Conservation (phyloP, 495 filamentous ascomycete genomes). For the Rhypophila decipiens region DNA sequence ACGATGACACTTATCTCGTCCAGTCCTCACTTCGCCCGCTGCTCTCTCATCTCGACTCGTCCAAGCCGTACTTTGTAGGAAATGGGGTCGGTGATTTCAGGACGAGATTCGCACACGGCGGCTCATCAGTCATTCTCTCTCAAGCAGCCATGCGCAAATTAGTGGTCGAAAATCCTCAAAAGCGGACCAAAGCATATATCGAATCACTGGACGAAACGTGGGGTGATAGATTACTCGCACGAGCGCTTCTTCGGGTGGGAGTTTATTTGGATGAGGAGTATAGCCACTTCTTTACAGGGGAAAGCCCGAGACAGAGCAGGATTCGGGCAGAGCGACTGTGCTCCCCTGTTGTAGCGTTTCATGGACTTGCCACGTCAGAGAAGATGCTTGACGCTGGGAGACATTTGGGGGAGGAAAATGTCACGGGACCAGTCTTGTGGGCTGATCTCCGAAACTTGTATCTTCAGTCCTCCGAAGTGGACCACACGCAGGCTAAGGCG, state of each 20-base stretch:
- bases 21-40: constrained; percentile 32
- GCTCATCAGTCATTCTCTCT: constrained; percentile 38
- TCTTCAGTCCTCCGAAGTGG: constrained; percentile 24
- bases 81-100: constrained; percentile 43
- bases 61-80: constrained; percentile 38
- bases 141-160: constrained; percentile 33
- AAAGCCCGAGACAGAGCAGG: constrained; percentile 33
- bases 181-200: constrained; percentile 24
- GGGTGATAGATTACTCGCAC: constrained; percentile 39
- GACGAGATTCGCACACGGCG: constrained; percentile 42
- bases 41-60: constrained; percentile 33
- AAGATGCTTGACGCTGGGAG: constrained; percentile 31
- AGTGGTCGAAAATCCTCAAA: constrained; percentile 23
- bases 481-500: constrained; percentile 9
- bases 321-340: constrained; percentile 38
- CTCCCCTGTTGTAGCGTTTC: constrained; percentile 33
- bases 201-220: constrained; percentile 33
- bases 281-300: constrained; percentile 40
- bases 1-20: constrained; percentile 44
- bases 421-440: constrained; percentile 32
- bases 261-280: constrained; percentile 40
- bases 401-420: constrained; percentile 26
- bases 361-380: constrained; percentile 26
- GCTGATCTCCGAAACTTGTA: constrained; percentile 32
- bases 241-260: constrained; percentile 30